These are phyloP conservation scores for Gentiana dahurica DNA, from an alignment of 257 asterid genomes.

Conservation along the genomic window DNA sequence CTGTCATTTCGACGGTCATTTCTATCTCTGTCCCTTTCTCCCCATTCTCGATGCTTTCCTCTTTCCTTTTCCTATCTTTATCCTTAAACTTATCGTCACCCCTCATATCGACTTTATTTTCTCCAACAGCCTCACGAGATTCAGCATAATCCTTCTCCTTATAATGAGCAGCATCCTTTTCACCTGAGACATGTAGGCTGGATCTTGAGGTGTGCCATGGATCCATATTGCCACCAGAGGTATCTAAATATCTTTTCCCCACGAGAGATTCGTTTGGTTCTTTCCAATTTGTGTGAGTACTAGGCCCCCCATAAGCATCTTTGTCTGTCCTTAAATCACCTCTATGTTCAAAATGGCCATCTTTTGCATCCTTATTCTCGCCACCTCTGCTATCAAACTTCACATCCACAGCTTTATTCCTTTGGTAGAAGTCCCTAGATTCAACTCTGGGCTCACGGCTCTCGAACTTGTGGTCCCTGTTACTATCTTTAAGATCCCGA, in stretches of 20 bases:
- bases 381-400: slow-evolving; percentile 41
- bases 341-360: slow-evolving; percentile 47
- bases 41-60: slow-evolving; percentile 87
- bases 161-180: slow-evolving; percentile 43
- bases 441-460: slow-evolving; percentile 52
- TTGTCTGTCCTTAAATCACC: slow-evolving; percentile 52
- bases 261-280: slow-evolving; percentile 49
- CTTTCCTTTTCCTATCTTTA: slow-evolving; percentile 86
- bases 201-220: slow-evolving; percentile 48
- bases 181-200: slow-evolving; percentile 40
- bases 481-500: slow-evolving; percentile 48
- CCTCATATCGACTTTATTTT: slow-evolving; percentile 65
- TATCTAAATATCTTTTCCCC: slow-evolving; percentile 51
- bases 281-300: slow-evolving; percentile 52
- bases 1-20: slow-evolving; percentile 7
- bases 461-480: slow-evolving; percentile 52
- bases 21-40: slow-evolving; percentile 83
- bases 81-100: slow-evolving; percentile 79
- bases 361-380: slow-evolving; percentile 57
- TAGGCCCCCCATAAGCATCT: slow-evolving; percentile 46
- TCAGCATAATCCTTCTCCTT: slow-evolving; percentile 51
- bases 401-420: slow-evolving; percentile 42
- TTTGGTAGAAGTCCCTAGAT: slow-evolving; percentile 47
- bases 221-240: slow-evolving; percentile 42
- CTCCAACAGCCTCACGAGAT: slow-evolving; percentile 70